Evolutionary conservation across 23 red algal species (phyloP).

Genomic region (Cyanidium caldarium): DNA sequence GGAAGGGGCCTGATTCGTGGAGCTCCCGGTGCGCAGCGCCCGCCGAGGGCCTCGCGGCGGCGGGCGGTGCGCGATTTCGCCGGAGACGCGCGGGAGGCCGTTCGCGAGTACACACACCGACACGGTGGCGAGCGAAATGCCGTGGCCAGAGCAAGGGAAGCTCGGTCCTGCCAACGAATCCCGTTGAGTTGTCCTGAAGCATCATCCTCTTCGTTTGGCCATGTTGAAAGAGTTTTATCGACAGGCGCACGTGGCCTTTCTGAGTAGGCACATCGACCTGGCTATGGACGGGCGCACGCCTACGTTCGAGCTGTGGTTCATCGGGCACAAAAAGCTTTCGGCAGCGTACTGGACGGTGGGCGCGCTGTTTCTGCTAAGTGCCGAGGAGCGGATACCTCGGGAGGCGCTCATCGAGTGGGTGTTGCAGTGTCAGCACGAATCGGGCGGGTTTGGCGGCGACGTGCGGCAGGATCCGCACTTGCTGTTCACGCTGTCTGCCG

Average conservation of each 20-base stretch:
- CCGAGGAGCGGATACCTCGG: constrained; percentile 22
- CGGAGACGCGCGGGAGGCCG: too few species aligned
- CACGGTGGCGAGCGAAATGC: too few species aligned
- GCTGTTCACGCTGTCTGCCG: constrained; percentile 65
- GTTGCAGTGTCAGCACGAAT: constrained; percentile 13
- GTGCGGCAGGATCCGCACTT: constrained; percentile 69
- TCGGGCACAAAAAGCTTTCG: constrained; percentile 58
- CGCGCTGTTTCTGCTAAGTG: constrained; percentile 38
- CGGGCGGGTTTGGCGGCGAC: constrained; percentile 69
- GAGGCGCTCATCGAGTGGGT: constrained; percentile 37
- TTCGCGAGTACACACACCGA: too few species aligned
- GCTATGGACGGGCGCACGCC: background rate
- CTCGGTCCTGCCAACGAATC: too few species aligned
- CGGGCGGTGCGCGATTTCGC: too few species aligned
- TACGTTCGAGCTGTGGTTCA: constrained; percentile 25
- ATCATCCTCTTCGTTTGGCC: too few species aligned
- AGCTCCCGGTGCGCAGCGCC: too few species aligned
- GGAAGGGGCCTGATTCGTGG: too few species aligned
- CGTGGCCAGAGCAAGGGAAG: too few species aligned
- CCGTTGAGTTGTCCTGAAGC: too few species aligned
- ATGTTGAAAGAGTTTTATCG: too few species aligned
- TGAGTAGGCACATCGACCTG: background rate
- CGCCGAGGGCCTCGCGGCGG: too few species aligned
- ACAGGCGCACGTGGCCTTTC: background rate
- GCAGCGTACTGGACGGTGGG: constrained; percentile 87